Percentiles rank a stretch among this genome's conserved stretches.
Evolutionary conservation across 768 basidiomycete species (phyloP).

Genomic region (Pholiota molesta): DNA sequence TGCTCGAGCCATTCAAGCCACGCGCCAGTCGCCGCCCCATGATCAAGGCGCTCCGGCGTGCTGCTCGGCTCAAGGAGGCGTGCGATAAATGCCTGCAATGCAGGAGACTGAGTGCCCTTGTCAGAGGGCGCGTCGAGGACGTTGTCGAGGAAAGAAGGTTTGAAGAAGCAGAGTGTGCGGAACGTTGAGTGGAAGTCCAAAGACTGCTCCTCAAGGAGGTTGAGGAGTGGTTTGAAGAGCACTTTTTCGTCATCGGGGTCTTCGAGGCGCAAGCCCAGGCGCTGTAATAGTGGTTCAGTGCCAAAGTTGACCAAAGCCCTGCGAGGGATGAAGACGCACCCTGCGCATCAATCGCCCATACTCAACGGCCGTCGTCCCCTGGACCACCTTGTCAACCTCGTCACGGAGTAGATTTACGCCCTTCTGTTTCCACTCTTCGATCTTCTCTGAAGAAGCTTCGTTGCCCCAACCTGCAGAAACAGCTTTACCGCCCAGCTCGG

Average conservation of each 20-base stretch:
- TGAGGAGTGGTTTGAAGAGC: conserved; percentile 71
- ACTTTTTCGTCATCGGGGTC: conserved; percentile 59
- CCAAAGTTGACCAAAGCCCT: neutral
- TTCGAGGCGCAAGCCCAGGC: conserved; percentile 72
- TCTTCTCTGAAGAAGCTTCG: conserved; percentile 48
- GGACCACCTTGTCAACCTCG: conserved; percentile 64
- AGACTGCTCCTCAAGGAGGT: conserved; percentile 67
- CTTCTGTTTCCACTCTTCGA: conserved; percentile 62
- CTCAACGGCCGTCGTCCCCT: conserved; percentile 60
- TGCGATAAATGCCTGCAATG: conserved; percentile 45
- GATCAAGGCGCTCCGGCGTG: conserved; percentile 46
- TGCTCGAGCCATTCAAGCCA: conserved; percentile 66
- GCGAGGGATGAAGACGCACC: conserved; percentile 37
- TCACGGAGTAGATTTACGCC: conserved; percentile 53
- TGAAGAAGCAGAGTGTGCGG: conserved; percentile 70
- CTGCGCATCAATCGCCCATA: conserved; percentile 75
- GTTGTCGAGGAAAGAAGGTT: conserved; percentile 34
- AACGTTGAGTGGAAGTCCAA: conserved; percentile 93
- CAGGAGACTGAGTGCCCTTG: conserved; percentile 6
- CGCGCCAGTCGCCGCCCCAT: conserved; percentile 47
- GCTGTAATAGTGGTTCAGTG: conserved; percentile 38
- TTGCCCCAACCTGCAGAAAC: conserved; percentile 67
- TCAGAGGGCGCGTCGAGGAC: neutral
- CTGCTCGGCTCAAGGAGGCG: conserved; percentile 50
- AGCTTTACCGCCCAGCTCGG: conserved; percentile 51